phyloP scores from a whole-genome alignment of 2,329 filamentous ascomycete species.

The Penicillium concentricum region DNA sequence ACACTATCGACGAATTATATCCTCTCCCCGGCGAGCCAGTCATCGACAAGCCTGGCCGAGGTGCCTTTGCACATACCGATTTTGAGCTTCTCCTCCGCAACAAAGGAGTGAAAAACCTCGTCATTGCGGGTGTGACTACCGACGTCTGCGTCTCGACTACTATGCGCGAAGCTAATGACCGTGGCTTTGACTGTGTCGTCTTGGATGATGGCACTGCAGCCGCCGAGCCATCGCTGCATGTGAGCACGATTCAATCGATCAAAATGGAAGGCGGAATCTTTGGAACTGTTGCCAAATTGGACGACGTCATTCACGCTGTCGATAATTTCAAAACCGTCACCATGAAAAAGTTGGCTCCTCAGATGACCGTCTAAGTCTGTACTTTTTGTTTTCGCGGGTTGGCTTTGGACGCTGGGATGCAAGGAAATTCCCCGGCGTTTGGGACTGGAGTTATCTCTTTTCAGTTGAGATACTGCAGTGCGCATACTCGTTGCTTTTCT shows the following conservation, averaged over 20 bases:
- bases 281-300: constrained; percentile 39
- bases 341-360: constrained; percentile 45
- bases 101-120: constrained; percentile 53
- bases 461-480: constrained; percentile 1
- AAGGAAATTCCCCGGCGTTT: constrained; percentile 18
- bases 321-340: constrained; percentile 44
- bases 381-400: constrained; percentile 15
- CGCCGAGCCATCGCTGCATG: constrained; percentile 41
- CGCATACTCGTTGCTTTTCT: not conserved
- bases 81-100: constrained; percentile 53
- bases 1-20: constrained; percentile 55
- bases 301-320: constrained; percentile 42
- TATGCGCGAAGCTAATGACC: constrained; percentile 57
- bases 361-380: constrained; percentile 31
- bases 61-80: constrained; percentile 56
- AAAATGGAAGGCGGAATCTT: constrained; percentile 51
- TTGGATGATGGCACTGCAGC: constrained; percentile 52
- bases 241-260: constrained; percentile 44
- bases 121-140: constrained; percentile 56
- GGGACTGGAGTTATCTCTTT: constrained; percentile 6
- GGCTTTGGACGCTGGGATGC: constrained; percentile 9
- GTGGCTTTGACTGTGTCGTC: constrained; percentile 55
- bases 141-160: constrained; percentile 58
- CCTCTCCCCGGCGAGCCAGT: constrained; percentile 50
- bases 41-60: constrained; percentile 56